A percentile compares a stretch with the other conserved stretches of the same genome.
phyloP scores from a whole-genome alignment of 768 basidiomycete species.

The Thelephora aurantiotincta region DNA sequence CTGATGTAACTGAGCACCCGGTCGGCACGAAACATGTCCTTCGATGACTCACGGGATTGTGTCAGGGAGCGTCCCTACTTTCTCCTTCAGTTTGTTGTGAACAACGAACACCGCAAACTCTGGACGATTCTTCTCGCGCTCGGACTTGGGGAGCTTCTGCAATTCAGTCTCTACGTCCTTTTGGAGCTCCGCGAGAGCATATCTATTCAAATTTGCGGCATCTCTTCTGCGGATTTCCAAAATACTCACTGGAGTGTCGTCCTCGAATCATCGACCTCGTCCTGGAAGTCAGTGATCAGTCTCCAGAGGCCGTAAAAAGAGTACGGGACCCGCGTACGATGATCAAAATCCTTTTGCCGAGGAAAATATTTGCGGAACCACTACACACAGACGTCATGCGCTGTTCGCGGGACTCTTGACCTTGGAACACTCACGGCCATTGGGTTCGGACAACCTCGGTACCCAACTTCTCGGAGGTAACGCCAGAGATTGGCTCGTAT shows the following conservation, averaged over 20 bases:
- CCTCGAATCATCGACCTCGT: constrained; percentile 80
- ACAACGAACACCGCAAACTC: constrained; percentile 90
- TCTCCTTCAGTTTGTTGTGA: constrained; percentile 85
- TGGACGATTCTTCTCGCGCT: constrained; percentile 57
- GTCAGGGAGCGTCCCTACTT: constrained; percentile 59
- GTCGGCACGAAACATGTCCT: constrained; percentile 11
- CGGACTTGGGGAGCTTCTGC: constrained; percentile 46
- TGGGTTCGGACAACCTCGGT: constrained; percentile 87
- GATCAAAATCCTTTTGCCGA: constrained; percentile 74
- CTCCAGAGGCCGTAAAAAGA: constrained; percentile 2
- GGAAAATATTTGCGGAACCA: constrained; percentile 45
- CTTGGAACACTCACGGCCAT: constrained; percentile 60
- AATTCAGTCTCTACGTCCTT: constrained; percentile 76
- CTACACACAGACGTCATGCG: background rate
- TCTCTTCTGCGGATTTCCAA: background rate
- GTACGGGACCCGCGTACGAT: constrained; percentile 37
- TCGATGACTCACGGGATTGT: constrained; percentile 39
- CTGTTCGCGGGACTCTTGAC: constrained; percentile 1
- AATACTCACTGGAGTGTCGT: constrained; percentile 68
- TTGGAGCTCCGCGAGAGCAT: constrained; percentile 79
- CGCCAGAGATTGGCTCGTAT: constrained; percentile 79
- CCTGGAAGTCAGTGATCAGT: constrained; percentile 27
- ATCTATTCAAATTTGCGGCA: constrained; percentile 29
- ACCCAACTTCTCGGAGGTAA: constrained; percentile 60
- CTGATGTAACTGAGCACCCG: constrained; percentile 13